These are phyloP conservation scores for Hippophae tibetana DNA, from an alignment of 306 rosid species.

Conservation along the genomic window DNA sequence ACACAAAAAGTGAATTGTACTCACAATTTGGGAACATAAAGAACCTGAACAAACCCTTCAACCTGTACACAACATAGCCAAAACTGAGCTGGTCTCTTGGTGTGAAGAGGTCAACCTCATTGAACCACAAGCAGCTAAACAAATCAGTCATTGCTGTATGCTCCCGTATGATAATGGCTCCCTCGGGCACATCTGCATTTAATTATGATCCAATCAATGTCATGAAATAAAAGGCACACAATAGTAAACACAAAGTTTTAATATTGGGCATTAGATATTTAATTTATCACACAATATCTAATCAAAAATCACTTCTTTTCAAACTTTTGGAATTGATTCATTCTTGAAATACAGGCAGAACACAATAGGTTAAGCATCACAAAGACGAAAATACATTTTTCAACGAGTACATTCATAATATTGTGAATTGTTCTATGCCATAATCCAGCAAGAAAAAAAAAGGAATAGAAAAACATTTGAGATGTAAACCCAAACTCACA, in stretches of 20 bases:
- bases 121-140: conserved; percentile 99
- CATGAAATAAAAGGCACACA: not conserved
- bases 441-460: too few relatives aligned
- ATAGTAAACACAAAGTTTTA: not conserved
- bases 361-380: too few relatives aligned
- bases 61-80: conserved; percentile 83
- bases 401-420: not conserved
- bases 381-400: too few relatives aligned
- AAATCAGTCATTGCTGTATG: conserved; percentile 66
- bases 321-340: too few relatives aligned
- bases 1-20: conserved; percentile 82
- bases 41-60: conserved; percentile 50
- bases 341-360: too few relatives aligned
- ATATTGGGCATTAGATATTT: too few relatives aligned
- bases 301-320: too few relatives aligned
- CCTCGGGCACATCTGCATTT: conserved; percentile 94
- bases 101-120: conserved; percentile 91
- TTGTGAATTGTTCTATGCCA: not conserved
- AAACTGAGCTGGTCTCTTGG: conserved; percentile 98
- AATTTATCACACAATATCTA: too few relatives aligned
- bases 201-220: conserved; percentile 13
- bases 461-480: not conserved
- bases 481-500: not conserved
- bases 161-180: conserved; percentile 80
- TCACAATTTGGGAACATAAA: conserved; percentile 94